phyloP scores from a whole-genome alignment of 108 stramenopile species.

The Poteriospumella lacustris region DNA sequence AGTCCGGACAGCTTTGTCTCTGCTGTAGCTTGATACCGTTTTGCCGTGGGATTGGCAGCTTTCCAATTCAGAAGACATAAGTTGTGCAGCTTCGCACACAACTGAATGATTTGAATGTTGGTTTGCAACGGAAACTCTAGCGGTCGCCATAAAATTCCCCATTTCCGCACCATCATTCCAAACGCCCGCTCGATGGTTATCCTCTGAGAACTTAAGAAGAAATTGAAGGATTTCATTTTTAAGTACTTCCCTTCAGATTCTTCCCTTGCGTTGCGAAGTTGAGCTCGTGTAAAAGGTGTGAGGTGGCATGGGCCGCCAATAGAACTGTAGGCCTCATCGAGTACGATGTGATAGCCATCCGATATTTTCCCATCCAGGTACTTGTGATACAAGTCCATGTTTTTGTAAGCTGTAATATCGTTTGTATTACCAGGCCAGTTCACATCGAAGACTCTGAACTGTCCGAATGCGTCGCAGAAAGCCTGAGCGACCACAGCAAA shows the following conservation, averaged over 20 bases:
- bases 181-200: constrained; percentile 10
- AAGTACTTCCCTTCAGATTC: background rate
- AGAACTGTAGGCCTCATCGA: constrained; percentile 21
- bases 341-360: background rate
- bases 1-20: too few relatives aligned
- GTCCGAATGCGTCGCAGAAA: background rate
- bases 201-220: background rate
- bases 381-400: background rate
- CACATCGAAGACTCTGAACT: background rate
- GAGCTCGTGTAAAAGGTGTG: background rate
- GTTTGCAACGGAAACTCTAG: background rate
- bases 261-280: background rate
- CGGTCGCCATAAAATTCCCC: background rate
- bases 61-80: background rate
- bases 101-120: background rate
- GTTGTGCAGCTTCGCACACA: background rate
- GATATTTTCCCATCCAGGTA: background rate
- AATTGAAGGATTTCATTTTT: constrained; percentile 16
- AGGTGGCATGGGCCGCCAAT: background rate
- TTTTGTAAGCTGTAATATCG: constrained; percentile 11
- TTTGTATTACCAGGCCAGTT: background rate
- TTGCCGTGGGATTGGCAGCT: too few relatives aligned
- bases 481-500: background rate
- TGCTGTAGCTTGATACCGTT: too few relatives aligned
- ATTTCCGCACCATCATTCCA: constrained; percentile 4